phyloP scores from a whole-genome alignment of 164 flowering plant species.

The Echeveria elegans region DNA sequence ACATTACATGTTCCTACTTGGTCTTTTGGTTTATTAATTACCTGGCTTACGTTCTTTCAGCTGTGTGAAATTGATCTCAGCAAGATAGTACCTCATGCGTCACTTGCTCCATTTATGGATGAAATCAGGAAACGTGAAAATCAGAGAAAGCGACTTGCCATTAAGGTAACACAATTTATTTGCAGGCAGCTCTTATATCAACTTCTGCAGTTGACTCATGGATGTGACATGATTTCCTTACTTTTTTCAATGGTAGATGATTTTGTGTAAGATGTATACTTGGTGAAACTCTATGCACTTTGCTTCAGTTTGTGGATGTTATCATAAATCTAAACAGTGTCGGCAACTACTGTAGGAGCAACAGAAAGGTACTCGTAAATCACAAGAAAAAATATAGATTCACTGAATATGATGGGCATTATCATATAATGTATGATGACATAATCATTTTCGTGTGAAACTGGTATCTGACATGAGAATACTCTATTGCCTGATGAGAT shows the following conservation, averaged over 20 bases:
- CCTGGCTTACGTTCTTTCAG: slow-evolving; percentile 28
- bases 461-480: too few species aligned
- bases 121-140: slow-evolving; percentile 86
- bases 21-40: not conserved
- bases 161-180: slow-evolving; percentile 41
- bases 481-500: too few species aligned
- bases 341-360: too few species aligned
- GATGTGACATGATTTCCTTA: too few species aligned
- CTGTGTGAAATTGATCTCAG: slow-evolving; percentile 87
- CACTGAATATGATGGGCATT: too few species aligned
- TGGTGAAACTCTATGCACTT: too few species aligned
- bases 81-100: slow-evolving; percentile 47
- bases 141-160: slow-evolving; percentile 68
- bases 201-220: not conserved
- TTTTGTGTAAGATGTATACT: too few species aligned
- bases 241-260: too few species aligned
- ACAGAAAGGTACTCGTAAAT: not conserved
- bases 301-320: too few species aligned
- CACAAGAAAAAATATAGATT: not conserved
- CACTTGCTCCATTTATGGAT: slow-evolving; percentile 73
- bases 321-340: too few species aligned
- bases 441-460: too few species aligned
- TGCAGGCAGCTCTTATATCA: not conserved
- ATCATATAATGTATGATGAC: too few species aligned
- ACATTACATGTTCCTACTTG: not conserved